Evolutionary conservation across 1,284 basidiomycete genomes (phyloP).

Genomic region (Anthracocystis setariae): DNA sequence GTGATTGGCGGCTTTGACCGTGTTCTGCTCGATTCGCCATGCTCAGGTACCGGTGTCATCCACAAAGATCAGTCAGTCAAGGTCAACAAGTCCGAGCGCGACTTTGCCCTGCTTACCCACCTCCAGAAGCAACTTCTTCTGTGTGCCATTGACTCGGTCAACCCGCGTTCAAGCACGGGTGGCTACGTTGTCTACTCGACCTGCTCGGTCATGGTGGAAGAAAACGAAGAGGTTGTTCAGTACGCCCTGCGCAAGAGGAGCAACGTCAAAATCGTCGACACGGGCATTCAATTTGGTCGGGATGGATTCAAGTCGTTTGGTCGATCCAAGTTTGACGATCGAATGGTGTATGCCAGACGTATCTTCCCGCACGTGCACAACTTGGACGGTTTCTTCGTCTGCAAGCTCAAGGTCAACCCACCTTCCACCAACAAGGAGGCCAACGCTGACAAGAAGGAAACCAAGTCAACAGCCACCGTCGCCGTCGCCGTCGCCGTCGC

Average conservation of each 20-base stretch:
- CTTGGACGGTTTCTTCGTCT: constrained; percentile 99
- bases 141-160: constrained; percentile 96
- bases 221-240: constrained; percentile 97
- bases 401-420: constrained; percentile 86
- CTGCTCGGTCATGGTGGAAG: constrained; percentile 96
- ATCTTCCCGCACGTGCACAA: constrained; percentile 69
- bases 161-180: constrained; percentile 86
- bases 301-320: constrained; percentile 90
- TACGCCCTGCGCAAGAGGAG: constrained; percentile 97
- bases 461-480: neutral
- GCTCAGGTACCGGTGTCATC: constrained; percentile 97
- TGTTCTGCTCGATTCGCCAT: constrained; percentile 94
- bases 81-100: constrained; percentile 95
- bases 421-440: constrained; percentile 26
- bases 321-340: constrained; percentile 86
- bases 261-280: constrained; percentile 92
- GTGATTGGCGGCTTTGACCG: constrained; percentile 99
- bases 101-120: constrained; percentile 88
- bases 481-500: neutral
- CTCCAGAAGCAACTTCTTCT: constrained; percentile 98
- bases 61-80: constrained; percentile 98
- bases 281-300: constrained; percentile 90
- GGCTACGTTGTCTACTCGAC: constrained; percentile 98
- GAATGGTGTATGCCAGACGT: constrained; percentile 71
- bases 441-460: neutral